Evolutionary conservation across 1,139 yeast species (phyloP), one percentile per base, ranked within the genome.

Genomic region (Lodderomyces beijingensis): DNA sequence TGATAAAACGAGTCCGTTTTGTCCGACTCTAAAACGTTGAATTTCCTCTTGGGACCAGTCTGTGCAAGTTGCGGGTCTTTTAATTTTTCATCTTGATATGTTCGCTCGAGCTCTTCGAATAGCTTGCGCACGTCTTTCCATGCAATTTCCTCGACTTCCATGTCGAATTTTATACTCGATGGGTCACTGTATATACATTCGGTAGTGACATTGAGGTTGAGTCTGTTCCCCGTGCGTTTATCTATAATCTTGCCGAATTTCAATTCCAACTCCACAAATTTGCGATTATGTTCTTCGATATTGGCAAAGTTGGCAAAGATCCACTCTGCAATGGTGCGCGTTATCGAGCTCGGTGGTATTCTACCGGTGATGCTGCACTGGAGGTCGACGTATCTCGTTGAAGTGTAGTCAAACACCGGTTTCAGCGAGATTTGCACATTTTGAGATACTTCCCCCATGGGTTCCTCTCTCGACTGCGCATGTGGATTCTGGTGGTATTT

Each of bases 271-370:
- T 88, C 96, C 14, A 87, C 70, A 47, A 65, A 67, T 37, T 74
- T 70, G 25, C 86, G 66, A 42, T 77, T 73, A 17, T 70, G 74
- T 10, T 74, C 76, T 13, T 74, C 74, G 30, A 86, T 67, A 24
- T 81, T 79, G 28, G 70, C 68, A 36, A 87, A 68, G 42, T 84
- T 82, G 18, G 94, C 89, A 64, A 82, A 88, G 4, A 88, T 70
- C 96, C 96, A 88, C 46, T 83, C 87, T 11, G 94, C 85, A 5
- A 88, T 77, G 25, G 86, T 77, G 47, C 91, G 73, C 3, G 91
- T 83, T 33, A 86, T 65, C 45, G 87, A 91, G 45, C 86, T 87
- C 32, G 85, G 82, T 1, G 96, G 96, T 17, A 81, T 74, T 2
- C 79, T 65, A 8, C 87, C 87, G 1, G 87, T 74, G 15, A 86